These are phyloP conservation scores for Metschnikowia cubensis DNA, from an alignment of 805 yeast genomes.

Conservation along the genomic window DNA sequence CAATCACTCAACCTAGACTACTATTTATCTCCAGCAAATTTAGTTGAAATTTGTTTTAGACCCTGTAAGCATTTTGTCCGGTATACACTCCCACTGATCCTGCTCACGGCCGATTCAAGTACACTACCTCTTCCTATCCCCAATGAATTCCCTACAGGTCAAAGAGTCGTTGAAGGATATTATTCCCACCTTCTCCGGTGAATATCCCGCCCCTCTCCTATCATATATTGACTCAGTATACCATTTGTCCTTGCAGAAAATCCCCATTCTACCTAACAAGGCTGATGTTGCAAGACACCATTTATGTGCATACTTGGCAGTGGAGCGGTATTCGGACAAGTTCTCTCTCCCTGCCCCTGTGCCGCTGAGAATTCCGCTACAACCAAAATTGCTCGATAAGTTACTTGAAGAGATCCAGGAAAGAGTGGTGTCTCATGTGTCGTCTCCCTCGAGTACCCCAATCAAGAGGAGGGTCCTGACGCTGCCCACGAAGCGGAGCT, in stretches of 20 bases:
- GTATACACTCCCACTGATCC: background rate
- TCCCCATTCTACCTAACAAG: conserved; percentile 44
- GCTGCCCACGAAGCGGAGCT: conserved; percentile 17
- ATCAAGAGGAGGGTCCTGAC: conserved; percentile 8
- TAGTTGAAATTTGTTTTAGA: too few relatives aligned
- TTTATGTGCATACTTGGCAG: conserved; percentile 61
- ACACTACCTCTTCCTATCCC: too few relatives aligned
- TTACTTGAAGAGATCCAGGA: conserved; percentile 45
- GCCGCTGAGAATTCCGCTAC: conserved; percentile 54
- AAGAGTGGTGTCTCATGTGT: conserved; percentile 29
- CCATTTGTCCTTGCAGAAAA: conserved; percentile 48
- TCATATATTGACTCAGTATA: conserved; percentile 45
- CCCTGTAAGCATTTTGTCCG: background rate
- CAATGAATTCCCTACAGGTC: conserved; percentile 21
- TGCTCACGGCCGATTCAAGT: background rate
- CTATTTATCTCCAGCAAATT: too few relatives aligned
- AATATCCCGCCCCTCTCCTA: conserved; percentile 40
- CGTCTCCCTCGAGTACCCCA: conserved; percentile 20
- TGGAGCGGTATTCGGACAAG: conserved; percentile 43
- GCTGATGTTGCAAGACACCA: conserved; percentile 67
- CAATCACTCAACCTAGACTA: background rate
- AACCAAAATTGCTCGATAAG: conserved; percentile 39
- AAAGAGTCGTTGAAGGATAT: conserved; percentile 44
- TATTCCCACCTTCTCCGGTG: conserved; percentile 42
- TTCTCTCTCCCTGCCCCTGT: conserved; percentile 48